Evolutionary conservation across 106 monocot genomes (phyloP).

Genomic region (Amphibolis antarctica): DNA sequence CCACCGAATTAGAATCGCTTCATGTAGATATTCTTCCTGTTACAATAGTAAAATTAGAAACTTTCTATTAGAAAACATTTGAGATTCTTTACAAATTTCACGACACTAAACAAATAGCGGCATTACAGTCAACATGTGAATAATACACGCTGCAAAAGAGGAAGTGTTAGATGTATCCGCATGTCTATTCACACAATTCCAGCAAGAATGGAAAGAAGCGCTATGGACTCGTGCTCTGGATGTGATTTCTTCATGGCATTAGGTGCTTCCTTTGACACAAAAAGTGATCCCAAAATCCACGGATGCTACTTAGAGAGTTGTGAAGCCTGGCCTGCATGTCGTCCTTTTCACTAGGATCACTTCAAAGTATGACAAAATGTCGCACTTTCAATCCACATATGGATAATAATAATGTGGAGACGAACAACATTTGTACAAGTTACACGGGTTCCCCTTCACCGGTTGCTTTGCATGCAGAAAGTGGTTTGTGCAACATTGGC

Average conservation of each 20-base stretch:
- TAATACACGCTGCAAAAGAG: background rate
- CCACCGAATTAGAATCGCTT: too few relatives aligned
- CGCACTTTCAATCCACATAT: background rate
- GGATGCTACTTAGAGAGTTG: background rate
- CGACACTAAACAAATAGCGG: background rate
- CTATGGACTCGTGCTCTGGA: background rate
- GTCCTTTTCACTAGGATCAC: background rate
- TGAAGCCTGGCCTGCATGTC: background rate
- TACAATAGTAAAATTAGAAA: background rate
- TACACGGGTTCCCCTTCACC: background rate
- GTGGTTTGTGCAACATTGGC: conserved; percentile 5
- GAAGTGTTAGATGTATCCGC: background rate
- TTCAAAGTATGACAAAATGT: conserved; percentile 1
- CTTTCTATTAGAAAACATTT: conserved; percentile 1
- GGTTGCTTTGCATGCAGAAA: background rate
- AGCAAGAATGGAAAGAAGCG: background rate
- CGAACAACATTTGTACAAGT: background rate
- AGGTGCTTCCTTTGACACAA: background rate
- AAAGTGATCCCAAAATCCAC: background rate
- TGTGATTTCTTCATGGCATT: background rate
- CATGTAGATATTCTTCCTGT: background rate
- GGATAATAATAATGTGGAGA: background rate
- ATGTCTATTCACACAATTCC: background rate
- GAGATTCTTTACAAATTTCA: background rate
- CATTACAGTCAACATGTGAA: background rate